These are phyloP conservation scores for Didymosphaeria variabile DNA, from an alignment of 2,329 filamentous ascomycete genomes.

Conservation along the genomic window DNA sequence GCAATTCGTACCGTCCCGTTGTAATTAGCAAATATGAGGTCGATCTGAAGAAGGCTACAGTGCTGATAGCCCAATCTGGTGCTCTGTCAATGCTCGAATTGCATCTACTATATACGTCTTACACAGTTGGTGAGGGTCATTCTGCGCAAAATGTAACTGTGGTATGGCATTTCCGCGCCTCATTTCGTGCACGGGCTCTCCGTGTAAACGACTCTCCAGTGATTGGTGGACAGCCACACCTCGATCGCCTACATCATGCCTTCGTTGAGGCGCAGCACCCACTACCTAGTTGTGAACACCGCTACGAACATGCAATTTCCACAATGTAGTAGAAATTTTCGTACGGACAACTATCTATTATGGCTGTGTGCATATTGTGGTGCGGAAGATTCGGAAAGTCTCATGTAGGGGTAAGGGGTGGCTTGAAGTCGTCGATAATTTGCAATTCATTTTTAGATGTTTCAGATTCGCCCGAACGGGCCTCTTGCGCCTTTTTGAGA, in stretches of 20 bases:
- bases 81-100: neutral
- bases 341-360: constrained; percentile 3
- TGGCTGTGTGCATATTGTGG: constrained; percentile 7
- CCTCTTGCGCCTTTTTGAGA: neutral
- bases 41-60: neutral
- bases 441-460: constrained; percentile 16
- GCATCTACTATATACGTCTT: neutral
- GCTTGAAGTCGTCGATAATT: neutral
- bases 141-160: neutral
- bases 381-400: constrained; percentile 1
- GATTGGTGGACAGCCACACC: constrained; percentile 1
- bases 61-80: neutral
- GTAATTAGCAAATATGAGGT: neutral
- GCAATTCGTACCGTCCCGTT: neutral
- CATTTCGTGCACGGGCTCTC: neutral
- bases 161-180: constrained; percentile 5
- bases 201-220: neutral
- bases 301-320: constrained; percentile 5
- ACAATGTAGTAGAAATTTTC: neutral
- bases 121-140: neutral
- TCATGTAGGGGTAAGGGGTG: constrained; percentile 10
- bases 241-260: constrained; percentile 7
- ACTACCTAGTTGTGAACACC: neutral
- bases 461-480: neutral
- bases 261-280: constrained; percentile 6